Evolutionary conservation across 805 yeast species (phyloP), one percentile per base, ranked within the genome.

Genomic region (Wickerhamiella kurtzmanii): DNA sequence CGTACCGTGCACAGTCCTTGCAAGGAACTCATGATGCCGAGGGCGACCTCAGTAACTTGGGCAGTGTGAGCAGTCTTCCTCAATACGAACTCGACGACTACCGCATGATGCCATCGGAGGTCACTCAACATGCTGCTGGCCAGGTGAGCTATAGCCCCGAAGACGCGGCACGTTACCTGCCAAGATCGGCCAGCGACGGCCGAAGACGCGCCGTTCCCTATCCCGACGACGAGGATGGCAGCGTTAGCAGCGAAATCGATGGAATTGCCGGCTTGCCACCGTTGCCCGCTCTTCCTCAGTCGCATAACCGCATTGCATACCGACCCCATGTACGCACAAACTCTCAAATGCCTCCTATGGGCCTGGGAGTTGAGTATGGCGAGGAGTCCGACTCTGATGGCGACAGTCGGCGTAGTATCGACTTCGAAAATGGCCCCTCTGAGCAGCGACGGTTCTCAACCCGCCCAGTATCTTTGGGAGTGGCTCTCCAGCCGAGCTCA

Each of bases 401-500:
- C 37, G 41, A 47, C 42, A 37, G 41, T 56, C 58, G 32, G 11
- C 25, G 25, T 18, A 38, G 41, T 25, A 38, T 38, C 15, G 25
- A 38, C 25, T 38, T 38, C n/a, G 41, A 38, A 6, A 18, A 18
- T 8, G 18, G 50, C 54, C 49, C 46, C 36, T 42, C 46, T 36
- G 54, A 50, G 22, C 55, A 50, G 45, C 47, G 56, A 19, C 43
- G 51, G 41, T 53, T 47, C 45, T 48, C 56, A 19, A 52, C 51
- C 19, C 47, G 56, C 8, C 56, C 56, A 3, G 50, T 50, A 8
- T 38, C 41, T 4, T n/a, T 38, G 5, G 22, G 16, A 15, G 25
- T 19, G 5, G 16, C 41, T 5, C 41, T 18, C 25, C 22, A 19
- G 41, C 41, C 41, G 20, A 15, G 25, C 16, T 18, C 22, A 15